These are phyloP conservation scores for Herpetomonas tarakana DNA, from an alignment of 208 protist genomes.

Conservation along the genomic window DNA sequence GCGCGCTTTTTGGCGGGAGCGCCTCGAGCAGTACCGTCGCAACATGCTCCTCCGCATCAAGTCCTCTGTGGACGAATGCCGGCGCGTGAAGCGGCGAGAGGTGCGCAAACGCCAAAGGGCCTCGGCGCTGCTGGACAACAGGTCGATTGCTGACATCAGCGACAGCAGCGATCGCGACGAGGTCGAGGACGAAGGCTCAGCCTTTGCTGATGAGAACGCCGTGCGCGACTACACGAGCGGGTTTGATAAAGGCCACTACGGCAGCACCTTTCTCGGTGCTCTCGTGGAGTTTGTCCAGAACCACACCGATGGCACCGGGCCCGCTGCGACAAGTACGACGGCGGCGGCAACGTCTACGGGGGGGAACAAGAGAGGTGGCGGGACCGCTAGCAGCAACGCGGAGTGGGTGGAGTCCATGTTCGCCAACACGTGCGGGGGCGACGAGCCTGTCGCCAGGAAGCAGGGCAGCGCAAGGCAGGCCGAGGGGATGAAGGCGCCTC, in stretches of 20 bases:
- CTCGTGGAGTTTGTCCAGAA: slow-evolving; percentile 8
- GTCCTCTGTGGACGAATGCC: neutral
- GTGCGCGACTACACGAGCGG: neutral
- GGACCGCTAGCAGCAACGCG: too few relatives aligned
- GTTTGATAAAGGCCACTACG: neutral
- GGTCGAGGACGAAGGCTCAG: slow-evolving; percentile 6
- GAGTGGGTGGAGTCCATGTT: too few relatives aligned
- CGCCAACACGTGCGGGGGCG: too few relatives aligned
- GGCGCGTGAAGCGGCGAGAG: neutral
- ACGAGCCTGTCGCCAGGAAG: too few relatives aligned
- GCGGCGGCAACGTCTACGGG: too few relatives aligned
- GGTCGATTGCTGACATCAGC: neutral
- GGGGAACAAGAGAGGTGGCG: too few relatives aligned
- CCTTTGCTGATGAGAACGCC: too few relatives aligned
- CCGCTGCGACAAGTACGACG: neutral
- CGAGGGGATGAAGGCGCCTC: too few relatives aligned
- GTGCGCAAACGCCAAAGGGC: neutral
- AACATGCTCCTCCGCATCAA: slow-evolving; percentile 29
- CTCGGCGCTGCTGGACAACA: neutral
- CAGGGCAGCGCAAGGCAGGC: too few relatives aligned
- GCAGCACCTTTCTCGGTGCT: slow-evolving; percentile 13
- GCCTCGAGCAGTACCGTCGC: slow-evolving; percentile 44
- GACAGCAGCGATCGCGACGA: neutral
- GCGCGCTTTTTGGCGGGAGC: slow-evolving; percentile 71
- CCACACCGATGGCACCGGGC: neutral